These are phyloP conservation scores for Conticribra weissflogii DNA, from an alignment of 108 stramenopile species.

Conservation along the genomic window DNA sequence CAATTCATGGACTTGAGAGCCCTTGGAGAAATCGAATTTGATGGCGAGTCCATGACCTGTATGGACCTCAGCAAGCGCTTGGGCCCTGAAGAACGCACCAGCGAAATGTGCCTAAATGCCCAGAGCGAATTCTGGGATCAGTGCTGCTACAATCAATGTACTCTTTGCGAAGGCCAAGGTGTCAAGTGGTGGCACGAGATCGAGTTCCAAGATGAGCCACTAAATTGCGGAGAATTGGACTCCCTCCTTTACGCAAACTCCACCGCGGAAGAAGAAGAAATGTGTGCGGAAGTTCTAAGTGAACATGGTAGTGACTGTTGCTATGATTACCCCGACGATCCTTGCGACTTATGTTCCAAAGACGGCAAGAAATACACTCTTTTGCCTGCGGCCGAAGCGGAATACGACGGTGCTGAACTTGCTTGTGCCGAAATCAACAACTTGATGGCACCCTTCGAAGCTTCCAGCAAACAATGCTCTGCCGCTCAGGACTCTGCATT, in stretches of 20 bases:
- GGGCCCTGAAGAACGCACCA: constrained; percentile 33
- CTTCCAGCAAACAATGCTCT: constrained; percentile 31
- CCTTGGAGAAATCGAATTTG: constrained; percentile 33
- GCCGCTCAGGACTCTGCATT: constrained; percentile 19
- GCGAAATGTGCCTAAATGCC: constrained; percentile 30
- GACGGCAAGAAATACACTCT: constrained; percentile 37
- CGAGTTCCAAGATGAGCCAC: constrained; percentile 30
- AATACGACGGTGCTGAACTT: constrained; percentile 36
- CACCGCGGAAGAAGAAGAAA: constrained; percentile 22
- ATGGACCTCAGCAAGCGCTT: constrained; percentile 38
- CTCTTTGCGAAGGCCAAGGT: constrained; percentile 46
- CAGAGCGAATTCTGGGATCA: constrained; percentile 38
- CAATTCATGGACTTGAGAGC: constrained; percentile 46
- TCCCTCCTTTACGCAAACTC: constrained; percentile 31
- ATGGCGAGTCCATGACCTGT: constrained; percentile 42
- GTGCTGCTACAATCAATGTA: constrained; percentile 50
- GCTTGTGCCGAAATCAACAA: constrained; percentile 51
- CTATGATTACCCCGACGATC: constrained; percentile 40
- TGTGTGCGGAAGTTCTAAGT: constrained; percentile 34
- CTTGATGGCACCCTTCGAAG: constrained; percentile 47
- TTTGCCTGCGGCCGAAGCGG: constrained; percentile 42
- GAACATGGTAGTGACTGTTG: constrained; percentile 35
- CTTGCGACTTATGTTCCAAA: constrained; percentile 40
- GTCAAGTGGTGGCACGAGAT: constrained; percentile 52
- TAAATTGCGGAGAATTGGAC: constrained; percentile 49